phyloP scores from a whole-genome alignment of 1,284 basidiomycete genomes.

The Flammula alnicola region DNA sequence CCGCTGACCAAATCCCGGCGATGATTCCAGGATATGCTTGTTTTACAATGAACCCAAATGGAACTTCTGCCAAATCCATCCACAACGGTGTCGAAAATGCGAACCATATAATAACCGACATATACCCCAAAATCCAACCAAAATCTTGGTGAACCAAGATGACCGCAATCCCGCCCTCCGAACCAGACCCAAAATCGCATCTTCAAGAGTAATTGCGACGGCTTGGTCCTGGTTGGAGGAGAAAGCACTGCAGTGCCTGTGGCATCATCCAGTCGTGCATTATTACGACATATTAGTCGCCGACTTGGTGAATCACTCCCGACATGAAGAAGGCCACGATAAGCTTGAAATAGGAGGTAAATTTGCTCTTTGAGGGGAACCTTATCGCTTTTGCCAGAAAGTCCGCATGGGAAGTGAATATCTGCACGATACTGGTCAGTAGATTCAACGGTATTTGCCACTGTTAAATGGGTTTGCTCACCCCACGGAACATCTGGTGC shows the following conservation, averaged over 20 bases:
- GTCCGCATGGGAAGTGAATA: slow-evolving; percentile 16
- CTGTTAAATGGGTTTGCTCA: background rate
- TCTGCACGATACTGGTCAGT: slow-evolving; percentile 8
- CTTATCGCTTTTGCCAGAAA: slow-evolving; percentile 17
- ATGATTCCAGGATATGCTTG: too few relatives aligned
- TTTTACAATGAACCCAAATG: too few relatives aligned
- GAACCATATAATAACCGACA: too few relatives aligned
- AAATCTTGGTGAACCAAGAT: too few relatives aligned
- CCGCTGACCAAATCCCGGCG: too few relatives aligned
- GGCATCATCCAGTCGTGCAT: background rate
- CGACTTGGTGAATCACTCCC: slow-evolving; percentile 22
- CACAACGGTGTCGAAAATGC: too few relatives aligned
- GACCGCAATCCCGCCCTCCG: too few relatives aligned
- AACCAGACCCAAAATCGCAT: too few relatives aligned
- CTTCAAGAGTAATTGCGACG: too few relatives aligned
- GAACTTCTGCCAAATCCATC: too few relatives aligned
- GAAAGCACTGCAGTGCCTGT: background rate
- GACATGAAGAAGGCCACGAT: slow-evolving; percentile 25
- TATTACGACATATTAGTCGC: slow-evolving; percentile 23
- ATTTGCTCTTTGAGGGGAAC: slow-evolving; percentile 12
- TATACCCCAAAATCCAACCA: too few relatives aligned
- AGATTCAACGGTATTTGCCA: background rate
- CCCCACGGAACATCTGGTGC: too few relatives aligned
- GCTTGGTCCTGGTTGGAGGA: slow-evolving; percentile 5
- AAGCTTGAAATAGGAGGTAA: slow-evolving; percentile 17